phyloP scores from a whole-genome alignment of 2,329 filamentous ascomycete species.

The Ophiobolus disseminans region DNA sequence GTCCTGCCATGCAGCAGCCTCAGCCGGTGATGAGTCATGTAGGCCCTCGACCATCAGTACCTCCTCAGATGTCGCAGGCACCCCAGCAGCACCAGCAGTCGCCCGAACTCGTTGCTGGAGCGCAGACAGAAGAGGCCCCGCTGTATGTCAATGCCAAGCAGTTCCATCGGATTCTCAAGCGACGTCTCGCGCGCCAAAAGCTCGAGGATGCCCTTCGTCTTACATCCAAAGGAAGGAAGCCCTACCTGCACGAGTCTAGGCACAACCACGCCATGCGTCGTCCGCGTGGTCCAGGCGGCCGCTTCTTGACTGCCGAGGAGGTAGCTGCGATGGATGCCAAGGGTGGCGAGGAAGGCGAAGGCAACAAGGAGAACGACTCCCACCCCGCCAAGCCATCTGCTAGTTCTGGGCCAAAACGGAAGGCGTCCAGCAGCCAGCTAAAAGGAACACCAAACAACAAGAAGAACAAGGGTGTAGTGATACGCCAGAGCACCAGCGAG shows the following conservation, averaged over 20 bases:
- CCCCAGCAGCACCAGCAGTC: slow-evolving; percentile 76
- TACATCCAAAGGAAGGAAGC: slow-evolving; percentile 94
- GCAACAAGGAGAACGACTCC: slow-evolving; percentile 50
- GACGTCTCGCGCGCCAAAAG: slow-evolving; percentile 89
- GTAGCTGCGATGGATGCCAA: slow-evolving; percentile 80
- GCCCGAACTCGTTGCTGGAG: slow-evolving; percentile 75
- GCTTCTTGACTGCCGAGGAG: slow-evolving; percentile 96
- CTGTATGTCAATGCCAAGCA: slow-evolving; percentile 99
- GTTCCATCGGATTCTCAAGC: slow-evolving; percentile 95
- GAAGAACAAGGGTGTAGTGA: slow-evolving; percentile 56
- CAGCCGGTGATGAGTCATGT: slow-evolving; percentile 78
- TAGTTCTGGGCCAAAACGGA: slow-evolving; percentile 38
- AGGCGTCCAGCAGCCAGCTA: slow-evolving; percentile 38
- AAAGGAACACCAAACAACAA: slow-evolving; percentile 51
- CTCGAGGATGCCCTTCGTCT: slow-evolving; percentile 90
- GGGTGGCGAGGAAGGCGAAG: slow-evolving; percentile 37
- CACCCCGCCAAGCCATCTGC: slow-evolving; percentile 32
- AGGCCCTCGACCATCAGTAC: slow-evolving; percentile 60
- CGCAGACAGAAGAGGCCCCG: slow-evolving; percentile 82
- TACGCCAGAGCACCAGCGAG: slow-evolving; percentile 57
- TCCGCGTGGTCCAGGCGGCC: slow-evolving; percentile 89
- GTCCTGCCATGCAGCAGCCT: slow-evolving; percentile 67
- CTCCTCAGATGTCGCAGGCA: slow-evolving; percentile 60
- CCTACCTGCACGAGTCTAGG: slow-evolving; percentile 94
- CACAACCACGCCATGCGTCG: slow-evolving; percentile 98